These are phyloP conservation scores for Ceratobasidium papillatum DNA, from an alignment of 1,284 basidiomycete genomes.

Conservation along the genomic window DNA sequence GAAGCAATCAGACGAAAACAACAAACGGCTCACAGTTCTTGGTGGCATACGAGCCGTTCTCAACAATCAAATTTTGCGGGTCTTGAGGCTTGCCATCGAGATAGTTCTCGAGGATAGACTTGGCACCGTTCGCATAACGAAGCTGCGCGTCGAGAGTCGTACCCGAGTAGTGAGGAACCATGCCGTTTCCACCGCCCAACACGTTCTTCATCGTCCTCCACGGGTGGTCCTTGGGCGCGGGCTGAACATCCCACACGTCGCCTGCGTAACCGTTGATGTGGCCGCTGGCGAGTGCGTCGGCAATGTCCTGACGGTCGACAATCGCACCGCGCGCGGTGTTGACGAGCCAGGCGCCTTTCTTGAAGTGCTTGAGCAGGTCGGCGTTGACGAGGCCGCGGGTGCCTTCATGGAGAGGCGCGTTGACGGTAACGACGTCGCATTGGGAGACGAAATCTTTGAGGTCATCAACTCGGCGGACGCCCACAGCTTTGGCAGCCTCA, in stretches of 20 bases:
- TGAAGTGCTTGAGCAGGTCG: slow-evolving; percentile 88
- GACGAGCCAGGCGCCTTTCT: slow-evolving; percentile 90
- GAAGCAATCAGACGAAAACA: not conserved
- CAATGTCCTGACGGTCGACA: slow-evolving; percentile 83
- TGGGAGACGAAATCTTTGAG: slow-evolving; percentile 85
- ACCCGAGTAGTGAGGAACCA: slow-evolving; percentile 83
- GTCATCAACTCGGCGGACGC: slow-evolving; percentile 79
- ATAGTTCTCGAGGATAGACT: slow-evolving; percentile 84
- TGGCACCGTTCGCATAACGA: slow-evolving; percentile 85
- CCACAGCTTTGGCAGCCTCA: slow-evolving; percentile 75
- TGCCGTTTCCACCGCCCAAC: slow-evolving; percentile 81
- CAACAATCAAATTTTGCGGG: slow-evolving; percentile 83
- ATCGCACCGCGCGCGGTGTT: slow-evolving; percentile 96
- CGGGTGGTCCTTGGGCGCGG: slow-evolving; percentile 84
- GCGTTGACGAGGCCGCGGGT: slow-evolving; percentile 84
- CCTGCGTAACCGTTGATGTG: slow-evolving; percentile 76
- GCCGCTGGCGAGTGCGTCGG: slow-evolving; percentile 79
- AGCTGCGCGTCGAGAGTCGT: slow-evolving; percentile 92
- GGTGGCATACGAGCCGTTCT: slow-evolving; percentile 59
- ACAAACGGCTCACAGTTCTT: slow-evolving; percentile 49
- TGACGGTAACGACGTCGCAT: slow-evolving; percentile 87
- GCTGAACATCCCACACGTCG: slow-evolving; percentile 82
- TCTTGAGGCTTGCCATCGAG: slow-evolving; percentile 73
- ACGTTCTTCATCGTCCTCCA: slow-evolving; percentile 88
- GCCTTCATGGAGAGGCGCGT: slow-evolving; percentile 91